Conservation (phyloP, 352 stramenopile species). For the Globisporangium spinosum region DNA sequence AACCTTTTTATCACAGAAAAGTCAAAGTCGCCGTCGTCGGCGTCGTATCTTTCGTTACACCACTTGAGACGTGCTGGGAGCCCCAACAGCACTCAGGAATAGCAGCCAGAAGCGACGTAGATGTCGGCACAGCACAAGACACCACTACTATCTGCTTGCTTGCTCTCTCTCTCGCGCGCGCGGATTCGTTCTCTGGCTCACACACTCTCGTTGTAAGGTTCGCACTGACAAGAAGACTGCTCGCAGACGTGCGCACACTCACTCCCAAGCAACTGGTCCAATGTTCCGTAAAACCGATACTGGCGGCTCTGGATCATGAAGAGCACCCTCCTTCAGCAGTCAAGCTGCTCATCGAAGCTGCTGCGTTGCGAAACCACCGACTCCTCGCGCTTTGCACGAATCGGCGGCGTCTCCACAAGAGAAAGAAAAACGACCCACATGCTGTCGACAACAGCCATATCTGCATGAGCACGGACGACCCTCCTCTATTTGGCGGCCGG, state of each 20-base stretch:
- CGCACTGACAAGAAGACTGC: no score
- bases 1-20: background rate
- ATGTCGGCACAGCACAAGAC: background rate
- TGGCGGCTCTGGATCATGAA: background rate
- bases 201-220: background rate
- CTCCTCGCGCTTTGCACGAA: background rate
- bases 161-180: background rate
- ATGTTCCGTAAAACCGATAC: background rate
- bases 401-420: background rate
- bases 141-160: background rate
- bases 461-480: background rate
- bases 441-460: no score
- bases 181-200: background rate
- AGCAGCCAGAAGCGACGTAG: background rate
- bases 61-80: background rate
- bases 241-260: background rate
- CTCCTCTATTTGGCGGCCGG: background rate
- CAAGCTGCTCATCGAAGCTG: background rate
- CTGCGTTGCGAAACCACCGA: constrained; percentile 4
- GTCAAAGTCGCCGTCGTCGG: background rate
- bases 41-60: constrained; percentile 1
- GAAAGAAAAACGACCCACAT: constrained; percentile 1
- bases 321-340: background rate
- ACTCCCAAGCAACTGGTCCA: background rate
- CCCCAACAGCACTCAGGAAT: background rate